These are phyloP conservation scores for Mucor lusitanicus DNA, from an alignment of 371 early-diverging fungal species.

Conservation along the genomic window DNA sequence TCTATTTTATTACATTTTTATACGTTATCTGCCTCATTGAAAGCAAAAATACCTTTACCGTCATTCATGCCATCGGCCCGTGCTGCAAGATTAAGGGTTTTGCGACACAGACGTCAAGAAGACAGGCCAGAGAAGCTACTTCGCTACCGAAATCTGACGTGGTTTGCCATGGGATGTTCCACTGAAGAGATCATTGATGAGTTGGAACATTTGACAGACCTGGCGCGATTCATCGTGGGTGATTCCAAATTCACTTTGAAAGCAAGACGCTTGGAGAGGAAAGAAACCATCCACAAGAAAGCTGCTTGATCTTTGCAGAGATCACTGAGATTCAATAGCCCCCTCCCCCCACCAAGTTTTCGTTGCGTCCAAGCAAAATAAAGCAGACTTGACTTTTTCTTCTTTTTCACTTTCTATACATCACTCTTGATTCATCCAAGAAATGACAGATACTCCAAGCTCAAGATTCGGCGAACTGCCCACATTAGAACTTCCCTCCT, in stretches of 20 bases:
- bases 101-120: slow-evolving; percentile 20
- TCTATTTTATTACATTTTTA: slow-evolving; percentile 47
- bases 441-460: slow-evolving; percentile 22
- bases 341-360: neutral
- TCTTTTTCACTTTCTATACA: neutral
- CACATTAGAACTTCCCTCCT: slow-evolving; percentile 40
- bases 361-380: neutral
- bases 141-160: slow-evolving; percentile 32
- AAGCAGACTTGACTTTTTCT: slow-evolving; percentile 1
- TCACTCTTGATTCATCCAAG: neutral
- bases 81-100: slow-evolving; percentile 45
- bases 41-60: slow-evolving; percentile 54
- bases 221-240: slow-evolving; percentile 42
- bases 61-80: slow-evolving; percentile 58
- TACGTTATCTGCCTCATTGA: slow-evolving; percentile 53
- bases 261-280: slow-evolving; percentile 27
- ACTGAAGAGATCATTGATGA: slow-evolving; percentile 60
- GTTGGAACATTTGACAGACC: slow-evolving; percentile 39
- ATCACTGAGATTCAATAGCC: neutral
- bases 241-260: slow-evolving; percentile 31
- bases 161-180: slow-evolving; percentile 44
- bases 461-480: slow-evolving; percentile 38
- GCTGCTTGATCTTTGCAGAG: neutral
- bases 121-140: slow-evolving; percentile 15
- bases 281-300: neutral